Base-by-base conservation (phyloP, 2,329 filamentous ascomycete genomes). In the Fusarium mexicanum region DNA sequence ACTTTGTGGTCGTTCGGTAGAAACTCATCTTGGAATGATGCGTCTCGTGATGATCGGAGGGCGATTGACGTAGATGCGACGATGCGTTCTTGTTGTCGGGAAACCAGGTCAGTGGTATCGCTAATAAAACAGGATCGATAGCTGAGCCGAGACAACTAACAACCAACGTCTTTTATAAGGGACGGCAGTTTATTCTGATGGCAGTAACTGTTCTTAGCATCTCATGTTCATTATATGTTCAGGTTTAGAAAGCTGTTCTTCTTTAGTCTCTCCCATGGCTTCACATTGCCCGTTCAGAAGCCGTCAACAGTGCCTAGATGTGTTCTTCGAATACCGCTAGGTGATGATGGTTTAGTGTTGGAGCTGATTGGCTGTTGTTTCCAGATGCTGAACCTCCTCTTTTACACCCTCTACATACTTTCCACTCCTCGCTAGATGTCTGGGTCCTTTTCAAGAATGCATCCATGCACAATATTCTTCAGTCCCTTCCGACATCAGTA, bases 141-240 rank as follows among this genome's bases (percentile, higher is more conserved):
- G 8, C 0, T 24, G 1, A 2, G 18, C 9, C 7, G 22, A 13
- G 16, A 14, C 1, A 35, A 2, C 16, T 10, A 14, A 13, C 6
- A 51, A 11, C 4, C 11, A 18, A 20, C 13, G 8, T 2, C 48
- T 8, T 50, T 51, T 35, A 35, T 51, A 35, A 16, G 3, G 6
- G 2, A 24, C 14, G 6, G 3, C 8, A 24, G 6, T 20, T 10
- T 4, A 24, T 20, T 0, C 4, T 8, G 2, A 20, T 7, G 2
- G 5, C 1, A 6, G 6, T 24, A 14, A 1, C 0, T 35, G n/a
- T 14, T 35, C 17, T 20, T 24, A 5, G 6, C 4, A 35, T 35
- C 22, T 20, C 4, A 6, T 24, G 31, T 18, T 35, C 48, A 11
- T 20, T 7, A 35, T 10, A 2, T 50, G 20, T 50, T 22, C 29